Conservation (phyloP, 108 stramenopile genomes). For the Discostella stelligeroides region DNA sequence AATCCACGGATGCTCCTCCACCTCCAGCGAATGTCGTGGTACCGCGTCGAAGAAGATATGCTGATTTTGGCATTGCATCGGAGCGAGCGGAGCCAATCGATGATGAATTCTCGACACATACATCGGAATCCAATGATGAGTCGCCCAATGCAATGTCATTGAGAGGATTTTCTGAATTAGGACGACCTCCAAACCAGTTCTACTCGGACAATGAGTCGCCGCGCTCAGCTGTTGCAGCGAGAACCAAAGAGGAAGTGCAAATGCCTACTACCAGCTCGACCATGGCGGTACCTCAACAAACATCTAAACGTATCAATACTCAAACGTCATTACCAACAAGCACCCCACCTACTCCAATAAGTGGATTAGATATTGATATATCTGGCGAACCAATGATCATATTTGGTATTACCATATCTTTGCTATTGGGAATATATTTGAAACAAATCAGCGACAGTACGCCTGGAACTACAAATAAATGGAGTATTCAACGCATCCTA, state of each 20-base stretch:
- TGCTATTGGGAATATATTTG: slow-evolving; percentile 15
- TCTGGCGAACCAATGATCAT: slow-evolving; percentile 2
- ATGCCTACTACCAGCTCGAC: neutral
- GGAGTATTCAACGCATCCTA: too few species aligned
- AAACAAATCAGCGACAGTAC: neutral
- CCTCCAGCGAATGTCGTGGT: neutral
- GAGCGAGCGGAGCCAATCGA: slow-evolving; percentile 11
- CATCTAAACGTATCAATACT: slow-evolving; percentile 1
- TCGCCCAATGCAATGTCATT: neutral
- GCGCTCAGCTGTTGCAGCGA: neutral
- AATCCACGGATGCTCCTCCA: neutral
- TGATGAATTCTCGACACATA: neutral
- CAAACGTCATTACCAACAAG: neutral
- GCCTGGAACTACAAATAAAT: too few species aligned
- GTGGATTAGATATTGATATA: neutral
- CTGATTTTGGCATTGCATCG: slow-evolving; percentile 23
- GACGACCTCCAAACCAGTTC: neutral
- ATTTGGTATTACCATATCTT: neutral
- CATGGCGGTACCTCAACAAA: neutral
- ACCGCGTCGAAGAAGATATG: slow-evolving; percentile 13
- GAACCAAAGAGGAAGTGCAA: neutral
- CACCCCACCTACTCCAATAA: neutral
- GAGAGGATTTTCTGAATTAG: neutral
- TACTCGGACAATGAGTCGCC: neutral
- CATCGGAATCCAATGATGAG: neutral